A percentile compares a stretch with the other conserved stretches of the same genome.
Evolutionary conservation across 148 eudicot species (phyloP).

Genomic region (Fagopyrum homotropicum): DNA sequence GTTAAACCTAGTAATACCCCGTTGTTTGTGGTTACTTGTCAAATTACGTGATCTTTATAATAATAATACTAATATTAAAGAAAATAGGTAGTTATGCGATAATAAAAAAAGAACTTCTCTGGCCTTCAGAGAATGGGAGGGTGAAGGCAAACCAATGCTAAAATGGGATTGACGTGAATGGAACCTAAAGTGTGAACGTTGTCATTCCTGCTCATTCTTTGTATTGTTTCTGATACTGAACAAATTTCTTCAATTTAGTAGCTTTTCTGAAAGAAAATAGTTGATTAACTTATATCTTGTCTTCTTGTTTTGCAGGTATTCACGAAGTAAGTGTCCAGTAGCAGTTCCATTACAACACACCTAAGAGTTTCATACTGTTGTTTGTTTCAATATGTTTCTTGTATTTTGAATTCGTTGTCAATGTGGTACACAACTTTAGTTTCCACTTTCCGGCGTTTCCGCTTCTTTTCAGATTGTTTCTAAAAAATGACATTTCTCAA

Average conservation of each 20-base stretch:
- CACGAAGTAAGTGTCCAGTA: slow-evolving; percentile 76
- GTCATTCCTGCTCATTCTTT: too few species aligned
- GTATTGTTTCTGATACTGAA: too few species aligned
- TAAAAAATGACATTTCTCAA: background rate
- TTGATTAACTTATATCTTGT: background rate
- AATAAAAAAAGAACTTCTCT: too few species aligned
- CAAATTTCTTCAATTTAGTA: background rate
- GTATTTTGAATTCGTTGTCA: background rate
- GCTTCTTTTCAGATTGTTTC: background rate
- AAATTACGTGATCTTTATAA: too few species aligned
- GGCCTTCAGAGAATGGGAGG: too few species aligned
- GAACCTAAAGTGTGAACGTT: too few species aligned
- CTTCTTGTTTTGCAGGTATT: slow-evolving; percentile 55
- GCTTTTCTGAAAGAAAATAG: background rate
- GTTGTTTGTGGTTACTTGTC: too few species aligned
- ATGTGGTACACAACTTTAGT: background rate
- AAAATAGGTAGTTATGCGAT: too few species aligned
- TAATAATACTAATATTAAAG: too few species aligned
- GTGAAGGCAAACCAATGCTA: too few species aligned
- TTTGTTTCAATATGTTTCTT: background rate
- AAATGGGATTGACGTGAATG: too few species aligned
- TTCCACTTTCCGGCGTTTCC: background rate
- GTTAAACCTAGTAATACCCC: too few species aligned
- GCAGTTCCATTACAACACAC: background rate
- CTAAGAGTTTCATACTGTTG: background rate